These are phyloP conservation scores for Haematococcus lacustris DNA, from an alignment of 139 green algal species.

Conservation along the genomic window DNA sequence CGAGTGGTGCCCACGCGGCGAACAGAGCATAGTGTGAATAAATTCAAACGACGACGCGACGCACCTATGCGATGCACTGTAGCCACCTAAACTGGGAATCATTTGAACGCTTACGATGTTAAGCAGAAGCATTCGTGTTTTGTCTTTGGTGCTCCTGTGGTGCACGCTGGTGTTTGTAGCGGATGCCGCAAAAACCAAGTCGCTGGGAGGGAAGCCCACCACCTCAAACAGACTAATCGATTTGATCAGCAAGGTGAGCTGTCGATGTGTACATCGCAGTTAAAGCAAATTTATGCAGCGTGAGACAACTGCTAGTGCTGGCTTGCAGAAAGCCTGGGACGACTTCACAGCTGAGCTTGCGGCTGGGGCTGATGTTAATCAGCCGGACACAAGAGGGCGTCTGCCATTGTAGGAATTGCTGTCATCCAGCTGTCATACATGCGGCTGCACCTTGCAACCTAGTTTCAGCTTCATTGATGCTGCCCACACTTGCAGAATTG, in stretches of 20 bases:
- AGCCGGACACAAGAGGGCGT: slow-evolving; percentile 22
- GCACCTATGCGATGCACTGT: no score
- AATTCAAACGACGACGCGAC: no score
- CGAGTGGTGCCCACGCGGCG: no score
- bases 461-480: background rate
- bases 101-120: no score
- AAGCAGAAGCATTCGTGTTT: no score
- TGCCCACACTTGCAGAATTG: no score
- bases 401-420: slow-evolving; percentile 20
- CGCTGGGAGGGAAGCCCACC: no score
- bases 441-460: background rate
- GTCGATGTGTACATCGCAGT: background rate
- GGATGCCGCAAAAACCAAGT: no score
- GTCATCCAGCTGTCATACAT: background rate
- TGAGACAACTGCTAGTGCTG: background rate
- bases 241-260: background rate
- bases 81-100: no score
- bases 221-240: background rate
- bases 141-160: no score
- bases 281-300: background rate
- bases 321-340: slow-evolving; percentile 10
- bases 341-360: slow-evolving; percentile 23
- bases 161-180: no score
- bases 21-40: no score
- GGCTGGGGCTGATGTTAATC: slow-evolving; percentile 19